Evolutionary conservation across 345 rosid species (phyloP).

Genomic region (Brassica juncea): DNA sequence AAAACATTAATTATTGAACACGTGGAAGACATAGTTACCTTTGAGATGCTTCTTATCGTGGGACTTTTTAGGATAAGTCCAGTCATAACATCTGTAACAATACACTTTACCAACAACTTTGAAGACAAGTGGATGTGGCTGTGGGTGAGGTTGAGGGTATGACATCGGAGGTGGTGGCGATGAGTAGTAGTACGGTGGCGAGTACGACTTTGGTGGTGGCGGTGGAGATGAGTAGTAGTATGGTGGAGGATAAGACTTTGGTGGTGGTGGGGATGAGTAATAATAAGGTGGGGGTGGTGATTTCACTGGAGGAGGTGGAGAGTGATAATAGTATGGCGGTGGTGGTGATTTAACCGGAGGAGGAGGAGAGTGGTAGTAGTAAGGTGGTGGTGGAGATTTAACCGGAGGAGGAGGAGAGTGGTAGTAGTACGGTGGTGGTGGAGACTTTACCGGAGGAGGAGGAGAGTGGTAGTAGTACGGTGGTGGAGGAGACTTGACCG

Average conservation of each 20-base stretch:
- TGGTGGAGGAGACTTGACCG: slow-evolving; percentile 36
- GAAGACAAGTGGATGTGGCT: slow-evolving; percentile 47
- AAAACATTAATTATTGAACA: slow-evolving; percentile 15
- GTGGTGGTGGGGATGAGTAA: slow-evolving; percentile 54
- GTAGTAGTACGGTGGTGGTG: slow-evolving; percentile 47
- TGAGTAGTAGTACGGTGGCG: slow-evolving; percentile 53
- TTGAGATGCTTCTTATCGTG: slow-evolving; percentile 81
- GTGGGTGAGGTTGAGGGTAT: slow-evolving; percentile 47
- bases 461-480: slow-evolving; percentile 47
- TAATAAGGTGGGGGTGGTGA: slow-evolving; percentile 39
- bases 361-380: slow-evolving; percentile 42
- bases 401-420: slow-evolving; percentile 48
- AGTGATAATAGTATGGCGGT: neutral
- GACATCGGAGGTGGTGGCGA: slow-evolving; percentile 61
- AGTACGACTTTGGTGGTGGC: slow-evolving; percentile 45
- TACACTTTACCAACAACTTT: slow-evolving; percentile 47
- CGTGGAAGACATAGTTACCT: slow-evolving; percentile 46
- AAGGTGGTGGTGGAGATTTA: slow-evolving; percentile 39
- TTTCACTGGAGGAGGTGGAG: neutral
- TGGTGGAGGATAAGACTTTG: slow-evolving; percentile 42
- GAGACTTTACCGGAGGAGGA: slow-evolving; percentile 43
- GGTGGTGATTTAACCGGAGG: slow-evolving; percentile 30
- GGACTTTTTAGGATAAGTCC: slow-evolving; percentile 44
- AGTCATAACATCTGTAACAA: slow-evolving; percentile 46
- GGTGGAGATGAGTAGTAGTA: slow-evolving; percentile 58